Evolutionary conservation across 1,284 basidiomycete genomes (phyloP).

Genomic region (Coniophora puteana): DNA sequence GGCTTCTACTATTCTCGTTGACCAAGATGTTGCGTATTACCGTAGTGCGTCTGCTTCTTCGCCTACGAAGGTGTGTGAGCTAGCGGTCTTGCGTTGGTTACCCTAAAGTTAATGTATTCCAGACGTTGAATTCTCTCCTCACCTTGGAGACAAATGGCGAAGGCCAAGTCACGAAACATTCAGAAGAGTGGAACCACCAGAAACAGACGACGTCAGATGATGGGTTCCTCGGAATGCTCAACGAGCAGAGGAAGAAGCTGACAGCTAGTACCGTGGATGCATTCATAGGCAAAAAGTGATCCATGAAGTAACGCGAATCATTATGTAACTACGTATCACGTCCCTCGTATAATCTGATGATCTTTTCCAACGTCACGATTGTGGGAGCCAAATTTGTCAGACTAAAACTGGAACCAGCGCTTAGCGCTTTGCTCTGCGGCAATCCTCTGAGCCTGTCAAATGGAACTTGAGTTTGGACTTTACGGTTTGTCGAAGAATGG

Average conservation of each 20-base stretch:
- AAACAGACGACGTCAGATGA: slow-evolving; percentile 38
- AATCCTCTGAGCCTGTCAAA: slow-evolving; percentile 51
- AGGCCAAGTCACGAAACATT: slow-evolving; percentile 37
- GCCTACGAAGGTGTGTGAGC: slow-evolving; percentile 37
- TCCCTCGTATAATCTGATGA: too few relatives aligned
- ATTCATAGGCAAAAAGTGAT: slow-evolving; percentile 23
- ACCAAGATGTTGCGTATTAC: slow-evolving; percentile 47
- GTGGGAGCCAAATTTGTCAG: neutral
- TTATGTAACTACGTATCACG: too few relatives aligned
- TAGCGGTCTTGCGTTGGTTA: slow-evolving; percentile 1
- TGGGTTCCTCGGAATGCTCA: slow-evolving; percentile 44
- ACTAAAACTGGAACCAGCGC: slow-evolving; percentile 58
- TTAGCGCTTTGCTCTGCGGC: slow-evolving; percentile 59
- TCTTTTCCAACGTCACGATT: neutral
- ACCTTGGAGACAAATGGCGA: slow-evolving; percentile 38
- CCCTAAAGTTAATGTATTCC: neutral
- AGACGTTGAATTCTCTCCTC: slow-evolving; percentile 45
- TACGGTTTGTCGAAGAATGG: slow-evolving; percentile 1
- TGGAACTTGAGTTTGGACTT: slow-evolving; percentile 7
- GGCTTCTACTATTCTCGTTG: slow-evolving; percentile 39
- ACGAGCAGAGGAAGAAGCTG: slow-evolving; percentile 44
- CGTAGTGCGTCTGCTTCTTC: slow-evolving; percentile 33
- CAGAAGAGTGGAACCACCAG: slow-evolving; percentile 47
- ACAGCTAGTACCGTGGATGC: slow-evolving; percentile 36
- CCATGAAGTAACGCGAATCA: too few relatives aligned